These are phyloP conservation scores for Colletotrichum aenigma DNA, from an alignment of 2,329 filamentous ascomycete genomes.

Conservation along the genomic window DNA sequence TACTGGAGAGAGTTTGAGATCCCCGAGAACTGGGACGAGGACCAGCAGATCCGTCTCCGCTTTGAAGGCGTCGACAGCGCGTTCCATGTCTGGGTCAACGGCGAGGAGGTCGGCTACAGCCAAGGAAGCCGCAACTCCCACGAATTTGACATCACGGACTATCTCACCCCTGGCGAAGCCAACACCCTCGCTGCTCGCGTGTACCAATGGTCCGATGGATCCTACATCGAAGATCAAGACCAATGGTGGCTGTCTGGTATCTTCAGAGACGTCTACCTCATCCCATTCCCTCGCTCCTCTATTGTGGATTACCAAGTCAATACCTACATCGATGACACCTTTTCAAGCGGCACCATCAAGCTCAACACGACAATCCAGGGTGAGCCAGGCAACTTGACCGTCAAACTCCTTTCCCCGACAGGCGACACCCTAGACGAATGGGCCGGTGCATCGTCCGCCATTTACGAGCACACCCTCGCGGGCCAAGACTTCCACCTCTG, in stretches of 20 bases:
- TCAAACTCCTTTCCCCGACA: not conserved
- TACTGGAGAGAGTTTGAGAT: constrained; percentile 64
- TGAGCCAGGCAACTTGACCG: constrained; percentile 20
- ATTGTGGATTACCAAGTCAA: constrained; percentile 62
- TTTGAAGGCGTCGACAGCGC: constrained; percentile 79
- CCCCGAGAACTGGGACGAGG: constrained; percentile 44
- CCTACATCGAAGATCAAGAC: constrained; percentile 74
- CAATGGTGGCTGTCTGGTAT: constrained; percentile 73
- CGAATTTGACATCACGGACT: constrained; percentile 71
- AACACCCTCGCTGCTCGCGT: constrained; percentile 70
- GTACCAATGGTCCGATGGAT: constrained; percentile 74
- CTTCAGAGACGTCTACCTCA: constrained; percentile 70
- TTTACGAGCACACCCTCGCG: constrained; percentile 38
- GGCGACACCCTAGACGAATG: constrained; percentile 22
- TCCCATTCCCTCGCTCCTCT: constrained; percentile 60
- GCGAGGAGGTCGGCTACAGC: constrained; percentile 69
- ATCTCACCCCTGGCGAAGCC: constrained; percentile 44
- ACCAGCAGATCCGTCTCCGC: constrained; percentile 64
- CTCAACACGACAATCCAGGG: constrained; percentile 46
- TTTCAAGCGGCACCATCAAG: constrained; percentile 54
- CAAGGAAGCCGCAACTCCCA: constrained; percentile 76
- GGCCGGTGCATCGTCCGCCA: not conserved
- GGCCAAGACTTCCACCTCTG: constrained; percentile 62
- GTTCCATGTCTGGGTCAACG: constrained; percentile 75
- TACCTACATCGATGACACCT: constrained; percentile 59